Evolutionary conservation across 2,329 filamentous ascomycete species (phyloP).

Genomic region (Stagonosporopsis chrysanthemi): DNA sequence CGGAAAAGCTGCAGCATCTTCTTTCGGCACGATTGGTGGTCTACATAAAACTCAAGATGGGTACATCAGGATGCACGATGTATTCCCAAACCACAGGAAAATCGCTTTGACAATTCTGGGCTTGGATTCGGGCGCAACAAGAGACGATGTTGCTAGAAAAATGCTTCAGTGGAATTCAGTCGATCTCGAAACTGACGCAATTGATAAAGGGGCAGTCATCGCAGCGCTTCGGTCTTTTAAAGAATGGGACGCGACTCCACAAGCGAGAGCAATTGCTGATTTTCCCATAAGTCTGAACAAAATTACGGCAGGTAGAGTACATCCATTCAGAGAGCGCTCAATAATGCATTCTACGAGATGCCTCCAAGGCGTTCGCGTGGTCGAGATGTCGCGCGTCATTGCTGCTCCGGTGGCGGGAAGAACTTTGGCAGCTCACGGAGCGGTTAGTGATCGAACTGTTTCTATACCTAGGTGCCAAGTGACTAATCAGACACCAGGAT

Average conservation of each 20-base stretch:
- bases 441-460: conserved; percentile 20
- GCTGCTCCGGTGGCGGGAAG: conserved; percentile 55
- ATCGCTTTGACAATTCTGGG: conserved; percentile 57
- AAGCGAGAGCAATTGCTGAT: conserved; percentile 54
- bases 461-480: too few relatives aligned
- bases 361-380: conserved; percentile 52
- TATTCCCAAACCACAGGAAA: conserved; percentile 59
- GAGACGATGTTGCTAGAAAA: conserved; percentile 51
- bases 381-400: conserved; percentile 54
- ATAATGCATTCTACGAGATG: conserved; percentile 35
- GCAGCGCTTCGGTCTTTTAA: conserved; percentile 59
- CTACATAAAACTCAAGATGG: conserved; percentile 61
- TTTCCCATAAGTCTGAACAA: conserved; percentile 57
- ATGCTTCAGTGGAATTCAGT: conserved; percentile 53
- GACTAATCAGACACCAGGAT: conserved; percentile 29
- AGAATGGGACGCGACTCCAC: conserved; percentile 61
- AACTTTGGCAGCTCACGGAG: conserved; percentile 55
- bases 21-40: conserved; percentile 59
- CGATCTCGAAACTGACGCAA: conserved; percentile 59
- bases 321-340: not conserved
- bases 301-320: conserved; percentile 31
- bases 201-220: conserved; percentile 54
- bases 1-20: conserved; percentile 42
- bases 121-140: conserved; percentile 42
- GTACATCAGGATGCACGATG: conserved; percentile 63